These are phyloP conservation scores for Pseudogymnoascus sp. DNA, from an alignment of 2,329 filamentous ascomycete genomes.

Conservation along the genomic window DNA sequence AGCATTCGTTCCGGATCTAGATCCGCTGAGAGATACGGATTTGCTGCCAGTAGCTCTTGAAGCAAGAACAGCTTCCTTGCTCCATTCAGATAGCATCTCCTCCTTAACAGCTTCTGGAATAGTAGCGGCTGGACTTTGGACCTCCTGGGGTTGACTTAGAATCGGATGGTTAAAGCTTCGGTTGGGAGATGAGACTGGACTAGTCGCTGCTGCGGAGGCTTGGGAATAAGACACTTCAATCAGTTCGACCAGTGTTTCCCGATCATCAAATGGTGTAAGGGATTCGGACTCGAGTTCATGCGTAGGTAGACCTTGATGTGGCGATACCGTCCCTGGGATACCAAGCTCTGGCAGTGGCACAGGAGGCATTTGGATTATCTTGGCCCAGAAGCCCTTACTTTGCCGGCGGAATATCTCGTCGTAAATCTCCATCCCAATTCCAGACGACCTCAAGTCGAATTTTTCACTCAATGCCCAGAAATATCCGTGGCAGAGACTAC, in stretches of 20 bases:
- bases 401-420: constrained; percentile 71
- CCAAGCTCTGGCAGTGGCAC: constrained; percentile 56
- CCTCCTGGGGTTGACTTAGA: constrained; percentile 40
- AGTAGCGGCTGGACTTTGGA: constrained; percentile 41
- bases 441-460: constrained; percentile 67
- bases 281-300: constrained; percentile 55
- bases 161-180: constrained; percentile 58
- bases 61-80: constrained; percentile 64
- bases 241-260: constrained; percentile 63
- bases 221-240: constrained; percentile 67
- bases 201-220: constrained; percentile 54
- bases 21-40: constrained; percentile 69
- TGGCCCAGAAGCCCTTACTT: constrained; percentile 71
- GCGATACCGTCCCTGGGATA: constrained; percentile 41
- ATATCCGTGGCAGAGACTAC: constrained; percentile 82
- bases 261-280: constrained; percentile 69
- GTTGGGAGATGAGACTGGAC: constrained; percentile 63
- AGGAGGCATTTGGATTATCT: constrained; percentile 65
- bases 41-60: constrained; percentile 63
- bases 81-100: constrained; percentile 75
- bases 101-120: constrained; percentile 64
- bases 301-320: constrained; percentile 36
- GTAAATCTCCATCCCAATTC: constrained; percentile 63
- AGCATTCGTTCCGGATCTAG: constrained; percentile 54
- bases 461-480: constrained; percentile 73